These are phyloP conservation scores for Coemansia sp. DNA, from an alignment of 192 early-diverging fungal species.

Conservation along the genomic window DNA sequence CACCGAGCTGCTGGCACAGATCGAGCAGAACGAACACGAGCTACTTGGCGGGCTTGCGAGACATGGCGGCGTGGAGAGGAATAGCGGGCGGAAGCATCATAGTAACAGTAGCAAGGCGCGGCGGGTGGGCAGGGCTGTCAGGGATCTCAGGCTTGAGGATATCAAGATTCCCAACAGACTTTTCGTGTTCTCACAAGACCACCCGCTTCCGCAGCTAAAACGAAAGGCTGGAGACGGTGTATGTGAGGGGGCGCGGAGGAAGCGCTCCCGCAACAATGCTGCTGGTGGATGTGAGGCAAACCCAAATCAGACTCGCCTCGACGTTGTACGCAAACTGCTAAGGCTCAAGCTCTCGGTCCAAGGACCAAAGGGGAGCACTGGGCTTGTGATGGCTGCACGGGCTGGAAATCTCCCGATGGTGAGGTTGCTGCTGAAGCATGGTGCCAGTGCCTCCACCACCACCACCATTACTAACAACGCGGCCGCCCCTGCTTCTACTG, in stretches of 20 bases:
- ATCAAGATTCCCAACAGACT: conserved; percentile 35
- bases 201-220: conserved; percentile 14
- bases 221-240: not conserved
- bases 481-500: too few species aligned
- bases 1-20: conserved; percentile 38
- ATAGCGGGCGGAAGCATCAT: not conserved
- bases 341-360: conserved; percentile 29
- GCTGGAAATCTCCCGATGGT: conserved; percentile 45
- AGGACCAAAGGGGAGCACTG: conserved; percentile 28
- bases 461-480: too few species aligned
- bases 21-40: conserved; percentile 23
- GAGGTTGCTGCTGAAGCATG: conserved; percentile 37
- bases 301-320: conserved; percentile 34
- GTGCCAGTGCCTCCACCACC: conserved; percentile 14
- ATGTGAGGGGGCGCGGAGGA: not conserved
- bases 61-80: not conserved
- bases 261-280: conserved; percentile 12
- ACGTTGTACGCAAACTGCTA: conserved; percentile 36
- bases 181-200: conserved; percentile 15
- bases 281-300: conserved; percentile 1
- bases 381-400: conserved; percentile 40
- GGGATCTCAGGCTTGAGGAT: conserved; percentile 10
- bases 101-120: not conserved
- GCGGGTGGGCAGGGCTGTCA: not conserved
- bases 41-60: not conserved